Conservation (phyloP, 331 rosid genomes). For the Ulmus americana region DNA sequence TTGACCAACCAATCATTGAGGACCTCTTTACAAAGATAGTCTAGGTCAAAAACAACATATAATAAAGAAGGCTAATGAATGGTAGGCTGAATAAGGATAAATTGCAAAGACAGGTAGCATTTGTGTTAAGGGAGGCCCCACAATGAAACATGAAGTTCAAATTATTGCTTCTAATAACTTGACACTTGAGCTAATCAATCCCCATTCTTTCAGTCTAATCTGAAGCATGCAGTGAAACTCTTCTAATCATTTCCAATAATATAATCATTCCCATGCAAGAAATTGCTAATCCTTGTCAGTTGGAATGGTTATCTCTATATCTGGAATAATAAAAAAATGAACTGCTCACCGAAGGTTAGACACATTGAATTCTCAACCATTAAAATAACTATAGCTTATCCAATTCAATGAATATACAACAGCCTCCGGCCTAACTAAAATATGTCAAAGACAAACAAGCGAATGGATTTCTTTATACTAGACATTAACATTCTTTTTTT, state of each 20-base stretch:
- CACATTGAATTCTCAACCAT: slow-evolving; percentile 14
- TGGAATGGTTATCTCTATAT: background rate
- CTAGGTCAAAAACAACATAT: background rate
- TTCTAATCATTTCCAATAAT: background rate
- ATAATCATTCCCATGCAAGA: slow-evolving; percentile 3
- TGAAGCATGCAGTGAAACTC: slow-evolving; percentile 15
- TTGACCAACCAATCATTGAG: background rate
- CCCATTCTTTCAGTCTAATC: slow-evolving; percentile 1
- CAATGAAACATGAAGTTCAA: background rate
- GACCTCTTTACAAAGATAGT: background rate
- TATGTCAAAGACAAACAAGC: slow-evolving; percentile 18
- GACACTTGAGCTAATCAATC: slow-evolving; percentile 4
- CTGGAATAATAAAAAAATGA: background rate
- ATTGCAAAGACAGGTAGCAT: background rate
- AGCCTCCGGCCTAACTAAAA: slow-evolving; percentile 20
- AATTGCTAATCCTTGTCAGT: slow-evolving; percentile 13
- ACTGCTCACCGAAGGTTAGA: slow-evolving; percentile 1
- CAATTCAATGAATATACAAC: slow-evolving; percentile 11
- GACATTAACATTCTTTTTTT: slow-evolving; percentile 1
- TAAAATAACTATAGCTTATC: slow-evolving; percentile 3
- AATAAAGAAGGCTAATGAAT: background rate
- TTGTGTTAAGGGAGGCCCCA: slow-evolving; percentile 9
- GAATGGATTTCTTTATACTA: slow-evolving; percentile 3
- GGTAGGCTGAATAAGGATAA: background rate
- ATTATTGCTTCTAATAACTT: background rate